A percentile compares a stretch with the other conserved stretches of the same genome.
These are phyloP conservation scores for Amphicarpaea edgeworthii DNA, from an alignment of 306 rosid species.

Conservation along the genomic window DNA sequence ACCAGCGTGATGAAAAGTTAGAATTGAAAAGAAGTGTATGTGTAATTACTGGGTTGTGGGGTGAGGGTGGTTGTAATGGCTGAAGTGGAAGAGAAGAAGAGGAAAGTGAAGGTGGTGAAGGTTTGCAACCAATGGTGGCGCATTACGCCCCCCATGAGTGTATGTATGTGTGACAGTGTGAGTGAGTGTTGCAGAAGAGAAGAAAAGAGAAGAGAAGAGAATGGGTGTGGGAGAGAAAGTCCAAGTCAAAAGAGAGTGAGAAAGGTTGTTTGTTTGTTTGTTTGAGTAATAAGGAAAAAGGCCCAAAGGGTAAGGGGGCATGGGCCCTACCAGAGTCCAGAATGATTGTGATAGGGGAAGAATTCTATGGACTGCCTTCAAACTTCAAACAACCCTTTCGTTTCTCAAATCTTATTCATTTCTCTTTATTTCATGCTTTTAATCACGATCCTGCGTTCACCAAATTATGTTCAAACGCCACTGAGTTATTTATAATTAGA, in stretches of 20 bases:
- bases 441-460: no score
- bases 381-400: constrained; percentile 5
- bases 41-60: constrained; percentile 58
- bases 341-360: constrained; percentile 52
- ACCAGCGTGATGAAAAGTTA: no score
- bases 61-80: constrained; percentile 49
- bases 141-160: constrained; percentile 50
- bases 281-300: constrained; percentile 41
- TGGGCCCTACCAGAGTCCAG: constrained; percentile 48
- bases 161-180: not conserved
- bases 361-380: not conserved
- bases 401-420: constrained; percentile 29
- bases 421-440: not conserved
- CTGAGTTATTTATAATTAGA: no score
- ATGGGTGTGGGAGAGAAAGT: constrained; percentile 31
- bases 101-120: constrained; percentile 62
- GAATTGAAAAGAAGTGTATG: no score
- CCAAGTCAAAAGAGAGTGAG: constrained; percentile 61
- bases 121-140: constrained; percentile 52
- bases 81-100: constrained; percentile 60
- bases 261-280: constrained; percentile 49
- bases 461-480: no score
- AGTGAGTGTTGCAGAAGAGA: constrained; percentile 36
- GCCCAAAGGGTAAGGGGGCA: constrained; percentile 14
- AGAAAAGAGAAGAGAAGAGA: no score